These are phyloP conservation scores for Diaporthe vaccinii DNA, from an alignment of 2,329 filamentous ascomycete genomes.

Conservation along the genomic window DNA sequence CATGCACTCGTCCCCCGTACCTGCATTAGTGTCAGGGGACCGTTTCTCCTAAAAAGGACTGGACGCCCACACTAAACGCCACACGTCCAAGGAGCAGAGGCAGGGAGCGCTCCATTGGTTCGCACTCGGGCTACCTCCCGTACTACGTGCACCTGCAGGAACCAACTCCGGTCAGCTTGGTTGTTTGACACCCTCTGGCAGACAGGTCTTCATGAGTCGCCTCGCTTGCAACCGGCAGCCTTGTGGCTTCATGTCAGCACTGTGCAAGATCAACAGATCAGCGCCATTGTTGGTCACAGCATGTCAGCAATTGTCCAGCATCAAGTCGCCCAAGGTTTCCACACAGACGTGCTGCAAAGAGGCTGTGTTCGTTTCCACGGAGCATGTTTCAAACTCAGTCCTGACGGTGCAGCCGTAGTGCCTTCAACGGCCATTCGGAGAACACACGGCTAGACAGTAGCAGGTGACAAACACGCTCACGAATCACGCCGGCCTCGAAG, in stretches of 20 bases:
- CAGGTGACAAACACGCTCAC: conserved; percentile 30
- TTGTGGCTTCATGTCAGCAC: conserved; percentile 25
- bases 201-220: conserved; percentile 20
- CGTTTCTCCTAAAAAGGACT: conserved; percentile 42
- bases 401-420: conserved; percentile 23
- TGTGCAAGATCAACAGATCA: conserved; percentile 30
- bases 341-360: conserved; percentile 25
- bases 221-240: conserved; percentile 23
- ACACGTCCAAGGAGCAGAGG: conserved; percentile 13
- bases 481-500: conserved; percentile 30
- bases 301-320: conserved; percentile 8
- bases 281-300: conserved; percentile 13
- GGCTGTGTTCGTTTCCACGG: conserved; percentile 27
- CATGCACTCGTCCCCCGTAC: conserved; percentile 39
- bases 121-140: conserved; percentile 11
- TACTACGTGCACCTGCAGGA: conserved; percentile 22
- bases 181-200: conserved; percentile 30
- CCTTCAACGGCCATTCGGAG: conserved; percentile 9
- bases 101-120: conserved; percentile 34
- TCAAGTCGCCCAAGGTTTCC: conserved; percentile 19
- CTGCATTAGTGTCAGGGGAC: conserved; percentile 43
- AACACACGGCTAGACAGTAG: conserved; percentile 18
- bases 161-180: conserved; percentile 25
- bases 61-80: conserved; percentile 38
- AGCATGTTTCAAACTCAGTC: conserved; percentile 31